phyloP scores from a whole-genome alignment of 78 protist genomes.

The Creolimax fragrantissima region DNA sequence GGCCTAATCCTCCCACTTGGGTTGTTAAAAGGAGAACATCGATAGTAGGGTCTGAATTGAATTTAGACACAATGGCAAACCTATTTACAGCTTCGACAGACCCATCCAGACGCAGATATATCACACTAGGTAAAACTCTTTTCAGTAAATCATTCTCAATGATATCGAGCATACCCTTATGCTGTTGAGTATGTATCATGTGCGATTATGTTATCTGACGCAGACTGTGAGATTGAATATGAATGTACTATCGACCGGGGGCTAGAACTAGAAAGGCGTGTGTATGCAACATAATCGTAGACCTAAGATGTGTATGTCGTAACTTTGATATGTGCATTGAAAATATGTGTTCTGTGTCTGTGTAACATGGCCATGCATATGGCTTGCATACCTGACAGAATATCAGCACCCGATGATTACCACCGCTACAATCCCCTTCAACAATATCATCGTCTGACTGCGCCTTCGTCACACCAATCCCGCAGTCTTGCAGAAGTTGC shows the following conservation, averaged over 20 bases:
- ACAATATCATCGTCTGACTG: not conserved
- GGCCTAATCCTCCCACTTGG: conserved; percentile 93
- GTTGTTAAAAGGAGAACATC: conserved; percentile 90
- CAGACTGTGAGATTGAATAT: not conserved
- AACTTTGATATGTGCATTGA: no score
- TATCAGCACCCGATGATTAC: not conserved
- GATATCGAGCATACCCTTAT: conserved; percentile 61
- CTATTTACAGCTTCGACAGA: conserved; percentile 34
- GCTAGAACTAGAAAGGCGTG: not conserved
- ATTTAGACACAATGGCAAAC: conserved; percentile 53
- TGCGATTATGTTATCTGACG: not conserved
- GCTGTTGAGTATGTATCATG: conserved; percentile 40
- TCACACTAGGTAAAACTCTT: conserved; percentile 54
- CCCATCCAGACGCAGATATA: conserved; percentile 81
- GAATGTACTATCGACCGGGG: not conserved
- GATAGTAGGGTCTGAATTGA: conserved; percentile 82
- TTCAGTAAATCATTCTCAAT: conserved; percentile 62
- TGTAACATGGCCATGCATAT: not conserved
- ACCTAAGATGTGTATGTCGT: no score
- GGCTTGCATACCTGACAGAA: conserved; percentile 3
- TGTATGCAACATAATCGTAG: not conserved
- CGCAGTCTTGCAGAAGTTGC: conserved; percentile 25
- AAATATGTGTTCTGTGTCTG: not conserved
- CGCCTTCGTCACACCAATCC: conserved; percentile 1
- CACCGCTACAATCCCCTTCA: not conserved